Percentiles rank a stretch among this genome's conserved stretches.
These are phyloP conservation scores for Calocybe cyanea DNA, from an alignment of 768 basidiomycete genomes.

Conservation along the genomic window DNA sequence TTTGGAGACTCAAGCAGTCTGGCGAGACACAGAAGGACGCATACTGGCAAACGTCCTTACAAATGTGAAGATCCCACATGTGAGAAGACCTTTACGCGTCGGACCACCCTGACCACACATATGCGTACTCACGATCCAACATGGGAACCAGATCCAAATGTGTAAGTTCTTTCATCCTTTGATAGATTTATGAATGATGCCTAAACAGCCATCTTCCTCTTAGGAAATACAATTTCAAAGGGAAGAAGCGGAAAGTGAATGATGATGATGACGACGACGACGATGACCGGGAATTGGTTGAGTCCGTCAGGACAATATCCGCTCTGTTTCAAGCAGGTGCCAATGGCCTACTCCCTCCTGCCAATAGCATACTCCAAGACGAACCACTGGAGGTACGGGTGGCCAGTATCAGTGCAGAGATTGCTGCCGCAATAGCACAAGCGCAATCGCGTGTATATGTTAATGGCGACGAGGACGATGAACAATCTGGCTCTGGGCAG, in stretches of 20 bases:
- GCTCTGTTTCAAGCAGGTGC: slow-evolving; percentile 57
- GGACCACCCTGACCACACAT: slow-evolving; percentile 81
- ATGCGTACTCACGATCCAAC: slow-evolving; percentile 85
- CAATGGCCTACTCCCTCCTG: slow-evolving; percentile 24
- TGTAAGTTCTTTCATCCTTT: slow-evolving; percentile 46
- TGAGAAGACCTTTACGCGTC: slow-evolving; percentile 84
- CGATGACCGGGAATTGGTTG: slow-evolving; percentile 62
- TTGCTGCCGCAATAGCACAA: slow-evolving; percentile 77
- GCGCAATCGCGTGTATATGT: slow-evolving; percentile 60
- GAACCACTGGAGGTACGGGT: slow-evolving; percentile 61
- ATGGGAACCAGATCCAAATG: slow-evolving; percentile 81
- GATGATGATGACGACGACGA: slow-evolving; percentile 39
- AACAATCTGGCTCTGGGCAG: slow-evolving; percentile 48
- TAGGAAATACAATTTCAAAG: slow-evolving; percentile 78
- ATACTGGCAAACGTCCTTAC: slow-evolving; percentile 83
- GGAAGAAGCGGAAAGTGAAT: slow-evolving; percentile 56
- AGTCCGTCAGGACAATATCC: slow-evolving; percentile 72
- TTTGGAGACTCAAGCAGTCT: slow-evolving; percentile 92
- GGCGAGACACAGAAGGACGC: slow-evolving; percentile 87
- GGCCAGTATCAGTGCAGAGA: slow-evolving; percentile 76
- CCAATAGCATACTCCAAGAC: slow-evolving; percentile 27
- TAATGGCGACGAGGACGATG: slow-evolving; percentile 48
- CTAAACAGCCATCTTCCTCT: slow-evolving; percentile 7
- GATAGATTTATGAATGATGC: not conserved
- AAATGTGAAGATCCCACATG: slow-evolving; percentile 81